Evolutionary conservation across 106 monocot species (phyloP), one percentile per base, ranked within the genome.

Genomic region (Cymbidium sinense): DNA sequence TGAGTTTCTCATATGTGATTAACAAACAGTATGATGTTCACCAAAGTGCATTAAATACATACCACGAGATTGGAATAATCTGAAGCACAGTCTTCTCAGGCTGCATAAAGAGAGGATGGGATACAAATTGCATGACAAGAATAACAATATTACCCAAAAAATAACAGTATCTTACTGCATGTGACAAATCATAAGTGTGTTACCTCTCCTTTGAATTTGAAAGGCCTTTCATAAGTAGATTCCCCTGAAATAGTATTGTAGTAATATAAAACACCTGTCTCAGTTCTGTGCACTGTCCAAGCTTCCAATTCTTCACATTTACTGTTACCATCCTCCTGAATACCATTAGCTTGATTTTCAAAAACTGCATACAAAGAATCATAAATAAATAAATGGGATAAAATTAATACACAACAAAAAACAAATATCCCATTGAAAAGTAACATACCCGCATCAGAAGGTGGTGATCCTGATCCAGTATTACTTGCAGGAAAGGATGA

Each of bases 141-240:
- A 43, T 29, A 37, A 27, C 29, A 7, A 47, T 73, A 18, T 73
- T 11, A 71, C 67, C 83, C n/a, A n/a, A 37, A 67, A 33, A 86
- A 86, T 78, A 29, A 47, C 70, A 74, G 70, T 77, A 82, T 75
- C 80, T 89, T 80, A 80, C 80, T 82, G 78, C 76, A 82, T 64
- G 72, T 50, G 78, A 76, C 23, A 75, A 87, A 62, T 77, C 34
- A 34, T 78, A 70, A 70, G 77, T 77, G 76, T 82, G 87, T 43
- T 88, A 98, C 96, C 96, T 94, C 94, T 73, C 86, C 88, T 55
- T 86, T 94, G 79, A 92, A 99, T 52, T 76, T 82, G 4, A 80
- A 70, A 77, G 98, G 98, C 74, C 84, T 98, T 79, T 92, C 84
- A 82, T 94, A 99, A 79, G 94, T 99, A 70, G 98, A 99, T 77